Evolutionary conservation across 352 stramenopile species (phyloP).

Genomic region (Globisporangium splendens): DNA sequence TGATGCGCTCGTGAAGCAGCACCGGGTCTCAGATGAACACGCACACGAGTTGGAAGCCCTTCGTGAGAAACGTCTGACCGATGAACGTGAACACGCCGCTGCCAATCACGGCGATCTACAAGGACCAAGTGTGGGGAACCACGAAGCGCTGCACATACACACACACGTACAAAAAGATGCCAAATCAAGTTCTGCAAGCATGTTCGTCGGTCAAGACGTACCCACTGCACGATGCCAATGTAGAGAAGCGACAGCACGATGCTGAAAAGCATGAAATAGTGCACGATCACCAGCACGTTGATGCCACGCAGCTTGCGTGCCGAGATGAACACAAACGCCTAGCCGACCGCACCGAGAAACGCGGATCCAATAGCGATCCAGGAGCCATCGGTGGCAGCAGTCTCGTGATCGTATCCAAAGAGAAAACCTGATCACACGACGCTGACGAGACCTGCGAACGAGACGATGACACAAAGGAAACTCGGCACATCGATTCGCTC

Average conservation of each 20-base stretch:
- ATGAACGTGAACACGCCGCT: conserved; percentile 69
- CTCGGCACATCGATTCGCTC: conserved; percentile 31
- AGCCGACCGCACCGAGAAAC: conserved; percentile 30
- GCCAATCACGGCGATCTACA: conserved; percentile 48
- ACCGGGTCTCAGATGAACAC: conserved; percentile 77
- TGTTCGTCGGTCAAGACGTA: conserved; percentile 11
- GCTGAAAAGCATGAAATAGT: conserved; percentile 59
- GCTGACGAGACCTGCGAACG: conserved; percentile 31
- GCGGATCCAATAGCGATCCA: conserved; percentile 31
- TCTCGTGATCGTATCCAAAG: conserved; percentile 27
- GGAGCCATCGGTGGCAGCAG: conserved; percentile 10
- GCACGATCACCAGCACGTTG: conserved; percentile 42
- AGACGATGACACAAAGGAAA: conserved; percentile 26
- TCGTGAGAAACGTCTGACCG: conserved; percentile 67
- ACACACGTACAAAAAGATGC: no score
- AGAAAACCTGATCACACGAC: conserved; percentile 35
- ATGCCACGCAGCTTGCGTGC: conserved; percentile 44
- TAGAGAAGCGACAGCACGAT: conserved; percentile 31
- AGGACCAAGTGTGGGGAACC: conserved; percentile 24
- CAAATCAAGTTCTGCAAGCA: no score
- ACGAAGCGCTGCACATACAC: no score
- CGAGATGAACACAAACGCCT: conserved; percentile 47
- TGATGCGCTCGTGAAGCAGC: conserved; percentile 59
- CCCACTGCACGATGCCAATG: conserved; percentile 36
- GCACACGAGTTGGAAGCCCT: conserved; percentile 82